Evolutionary conservation across 805 yeast genomes (phyloP).

Genomic region (Candida ipomoeae): DNA sequence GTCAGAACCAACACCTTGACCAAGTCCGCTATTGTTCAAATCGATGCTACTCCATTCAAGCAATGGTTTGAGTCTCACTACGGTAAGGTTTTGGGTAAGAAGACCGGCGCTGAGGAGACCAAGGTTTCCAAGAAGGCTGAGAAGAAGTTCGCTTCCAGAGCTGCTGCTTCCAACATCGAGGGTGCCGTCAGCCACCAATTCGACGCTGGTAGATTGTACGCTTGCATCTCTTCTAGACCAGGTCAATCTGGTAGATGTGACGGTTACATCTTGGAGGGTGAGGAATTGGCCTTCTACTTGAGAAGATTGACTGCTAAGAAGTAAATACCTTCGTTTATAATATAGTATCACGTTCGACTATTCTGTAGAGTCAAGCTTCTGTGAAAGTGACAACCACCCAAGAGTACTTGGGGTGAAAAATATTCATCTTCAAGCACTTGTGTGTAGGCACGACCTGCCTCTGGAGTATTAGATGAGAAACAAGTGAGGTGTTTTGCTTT

Average conservation of each 20-base stretch:
- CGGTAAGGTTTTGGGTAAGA: constrained; percentile 92
- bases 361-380: not conserved
- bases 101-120: constrained; percentile 51
- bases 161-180: constrained; percentile 80
- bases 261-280: constrained; percentile 99
- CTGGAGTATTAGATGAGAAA: no score
- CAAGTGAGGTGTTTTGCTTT: no score
- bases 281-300: constrained; percentile 99
- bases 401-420: no score
- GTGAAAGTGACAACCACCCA: no score
- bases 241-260: constrained; percentile 99
- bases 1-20: constrained; percentile 99
- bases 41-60: constrained; percentile 99
- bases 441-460: no score
- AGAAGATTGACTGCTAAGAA: constrained; percentile 99
- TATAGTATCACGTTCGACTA: constrained; percentile 13
- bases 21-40: constrained; percentile 97
- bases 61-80: constrained; percentile 99
- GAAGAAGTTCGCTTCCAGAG: constrained; percentile 93
- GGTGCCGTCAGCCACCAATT: constrained; percentile 91
- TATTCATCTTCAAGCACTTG: no score
- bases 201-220: constrained; percentile 98
- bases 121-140: constrained; percentile 74
- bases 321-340: constrained; percentile 43
- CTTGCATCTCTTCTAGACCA: constrained; percentile 98